phyloP scores from a whole-genome alignment of 768 basidiomycete genomes.

The Auricularia sp. region DNA sequence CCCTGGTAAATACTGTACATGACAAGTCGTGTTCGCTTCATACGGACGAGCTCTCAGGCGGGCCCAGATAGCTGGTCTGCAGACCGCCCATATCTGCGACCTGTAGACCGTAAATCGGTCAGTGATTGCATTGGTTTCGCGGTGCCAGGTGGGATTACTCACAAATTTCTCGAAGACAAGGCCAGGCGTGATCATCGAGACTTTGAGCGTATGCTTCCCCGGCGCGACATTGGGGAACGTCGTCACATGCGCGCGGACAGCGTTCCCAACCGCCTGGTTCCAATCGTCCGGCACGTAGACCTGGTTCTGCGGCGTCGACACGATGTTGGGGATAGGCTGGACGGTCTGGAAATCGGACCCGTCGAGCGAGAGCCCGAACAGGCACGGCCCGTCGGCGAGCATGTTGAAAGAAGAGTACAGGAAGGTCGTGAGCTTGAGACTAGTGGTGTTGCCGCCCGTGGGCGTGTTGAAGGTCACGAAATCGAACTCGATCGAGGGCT shows the following conservation, averaged over 20 bases:
- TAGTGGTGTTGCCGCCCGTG: slow-evolving; percentile 29
- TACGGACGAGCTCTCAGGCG: slow-evolving; percentile 41
- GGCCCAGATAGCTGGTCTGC: slow-evolving; percentile 48
- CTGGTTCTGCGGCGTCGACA: slow-evolving; percentile 19
- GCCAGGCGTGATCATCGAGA: slow-evolving; percentile 51
- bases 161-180: slow-evolving; percentile 57
- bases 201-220: slow-evolving; percentile 52
- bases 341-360: slow-evolving; percentile 15
- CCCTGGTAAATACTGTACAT: too few species aligned
- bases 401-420: slow-evolving; percentile 48
- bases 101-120: background rate
- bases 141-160: slow-evolving; percentile 4
- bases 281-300: slow-evolving; percentile 40
- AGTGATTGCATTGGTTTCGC: too few species aligned
- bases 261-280: slow-evolving; percentile 47
- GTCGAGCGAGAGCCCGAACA: slow-evolving; percentile 44
- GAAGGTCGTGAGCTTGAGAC: slow-evolving; percentile 31
- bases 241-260: slow-evolving; percentile 33
- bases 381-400: slow-evolving; percentile 38
- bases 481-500: slow-evolving; percentile 39
- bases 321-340: slow-evolving; percentile 25
- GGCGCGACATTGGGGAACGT: slow-evolving; percentile 32
- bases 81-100: slow-evolving; percentile 46
- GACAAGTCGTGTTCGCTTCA: slow-evolving; percentile 1
- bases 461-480: slow-evolving; percentile 50